Conservation (phyloP, 2,329 filamentous ascomycete species). For the Phialophora macrospora region DNA sequence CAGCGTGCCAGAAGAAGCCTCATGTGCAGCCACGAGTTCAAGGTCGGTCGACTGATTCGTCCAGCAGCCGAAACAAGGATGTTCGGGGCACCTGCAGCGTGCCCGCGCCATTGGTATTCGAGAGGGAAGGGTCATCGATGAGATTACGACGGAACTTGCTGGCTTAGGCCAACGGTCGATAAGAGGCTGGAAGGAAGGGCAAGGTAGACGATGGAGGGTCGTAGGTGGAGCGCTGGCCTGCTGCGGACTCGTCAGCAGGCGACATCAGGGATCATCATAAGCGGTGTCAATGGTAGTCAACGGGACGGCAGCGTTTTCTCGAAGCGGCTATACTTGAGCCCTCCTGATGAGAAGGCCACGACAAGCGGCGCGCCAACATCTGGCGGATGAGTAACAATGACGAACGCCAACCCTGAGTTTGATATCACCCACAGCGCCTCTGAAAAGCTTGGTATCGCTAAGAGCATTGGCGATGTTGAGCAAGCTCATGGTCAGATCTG, state of each 20-base stretch:
- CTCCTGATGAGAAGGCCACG: background rate
- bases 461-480: background rate
- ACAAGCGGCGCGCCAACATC: background rate
- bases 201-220: slow-evolving; percentile 10
- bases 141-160: slow-evolving; percentile 26
- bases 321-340: background rate
- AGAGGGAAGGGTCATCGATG: slow-evolving; percentile 12
- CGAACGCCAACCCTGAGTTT: background rate
- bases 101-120: slow-evolving; percentile 28
- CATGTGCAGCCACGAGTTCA: slow-evolving; percentile 28
- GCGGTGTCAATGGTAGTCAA: background rate
- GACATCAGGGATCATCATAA: slow-evolving; percentile 4
- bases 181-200: slow-evolving; percentile 8
- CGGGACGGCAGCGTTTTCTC: background rate
- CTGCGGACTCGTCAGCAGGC: slow-evolving; percentile 1
- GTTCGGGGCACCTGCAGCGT: slow-evolving; percentile 15
- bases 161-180: slow-evolving; percentile 7
- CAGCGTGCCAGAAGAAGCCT: slow-evolving; percentile 25
- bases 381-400: background rate
- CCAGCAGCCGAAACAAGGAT: slow-evolving; percentile 19
- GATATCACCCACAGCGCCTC: background rate
- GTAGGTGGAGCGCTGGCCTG: slow-evolving; percentile 13
- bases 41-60: slow-evolving; percentile 26
- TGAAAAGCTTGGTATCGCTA: slow-evolving; percentile 7
- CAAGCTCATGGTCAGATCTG: background rate